Evolutionary conservation across 176 grass and related monocot genomes (phyloP), one percentile per base, ranked within the genome.

Genomic region (Oryza longistaminata): DNA sequence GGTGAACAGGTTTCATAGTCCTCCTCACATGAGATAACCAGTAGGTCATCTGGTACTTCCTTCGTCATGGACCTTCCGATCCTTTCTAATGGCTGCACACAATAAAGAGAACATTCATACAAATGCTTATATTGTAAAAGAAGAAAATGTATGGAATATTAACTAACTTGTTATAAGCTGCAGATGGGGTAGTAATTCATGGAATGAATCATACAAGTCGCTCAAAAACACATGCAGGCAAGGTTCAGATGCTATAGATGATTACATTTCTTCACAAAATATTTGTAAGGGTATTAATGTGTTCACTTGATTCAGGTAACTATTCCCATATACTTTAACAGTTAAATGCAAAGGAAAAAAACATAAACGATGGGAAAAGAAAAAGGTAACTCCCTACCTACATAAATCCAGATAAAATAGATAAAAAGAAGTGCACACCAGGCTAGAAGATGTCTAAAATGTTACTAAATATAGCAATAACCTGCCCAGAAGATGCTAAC

Each of bases 21-120:
- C 83, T 97, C 89, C 86, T 95, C 92, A 25, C 88, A 97, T 81
- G 95, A 93, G 64, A 95, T 83, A 40, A 95, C 74, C 68, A 97
- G 88, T 82, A 97, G 87, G 58, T 97, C 88, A 84, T 90, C 89
- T 40, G 78, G 84, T 64, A 90, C 69, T 81, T 89, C 78, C 80
- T 94, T 95, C 77, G 74, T 87, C 68, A 86, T 76, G 62, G 91
- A 95, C 88, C 92, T 93, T 27, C 88, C 92, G 15, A 97, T 84
- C 80, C 80, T 97, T 76, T 94, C 88, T 21, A 95, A 82, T 91
- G 90, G 90, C 95, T 97, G 68, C 45, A 55, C 15, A 77, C 15
- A 79, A 37, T 42, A 82, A 34, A 64, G 43, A 19, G 43, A 19
- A 49, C 55, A 50, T 83, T 70, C 33, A 22, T 5, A 42, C 10